These are phyloP conservation scores for Ilyonectria sp. DNA, from an alignment of 2,329 filamentous ascomycete genomes.

Conservation along the genomic window DNA sequence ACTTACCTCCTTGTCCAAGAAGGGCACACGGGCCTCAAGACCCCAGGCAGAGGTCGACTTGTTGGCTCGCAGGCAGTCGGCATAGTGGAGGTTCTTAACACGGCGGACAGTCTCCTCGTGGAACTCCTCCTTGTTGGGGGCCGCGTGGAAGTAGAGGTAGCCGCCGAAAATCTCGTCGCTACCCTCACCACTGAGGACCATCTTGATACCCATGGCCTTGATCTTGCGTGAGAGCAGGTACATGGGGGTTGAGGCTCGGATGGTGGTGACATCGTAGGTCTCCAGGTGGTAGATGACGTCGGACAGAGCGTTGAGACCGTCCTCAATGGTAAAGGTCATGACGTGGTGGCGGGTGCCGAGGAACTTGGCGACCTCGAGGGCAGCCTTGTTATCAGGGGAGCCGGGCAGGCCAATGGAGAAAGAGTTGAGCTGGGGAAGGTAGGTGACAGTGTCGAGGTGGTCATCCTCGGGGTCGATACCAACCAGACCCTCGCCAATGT, in stretches of 20 bases:
- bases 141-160: constrained; percentile 98
- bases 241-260: constrained; percentile 98
- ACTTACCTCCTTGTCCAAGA: constrained; percentile 89
- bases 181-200: constrained; percentile 97
- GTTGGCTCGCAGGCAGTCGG: constrained; percentile 98
- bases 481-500: constrained; percentile 81
- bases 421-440: constrained; percentile 95
- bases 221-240: constrained; percentile 98
- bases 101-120: constrained; percentile 95
- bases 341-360: constrained; percentile 98
- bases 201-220: constrained; percentile 99
- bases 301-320: constrained; percentile 94
- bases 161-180: constrained; percentile 99
- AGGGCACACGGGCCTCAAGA: constrained; percentile 96
- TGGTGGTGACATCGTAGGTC: constrained; percentile 98
- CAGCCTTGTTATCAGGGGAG: constrained; percentile 92
- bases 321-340: constrained; percentile 98
- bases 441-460: constrained; percentile 89
- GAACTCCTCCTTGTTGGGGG: constrained; percentile 91
- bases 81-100: constrained; percentile 95
- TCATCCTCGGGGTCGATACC: constrained; percentile 91
- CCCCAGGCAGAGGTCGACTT: constrained; percentile 99
- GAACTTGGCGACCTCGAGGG: constrained; percentile 94
- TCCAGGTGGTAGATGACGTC: constrained; percentile 99
- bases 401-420: constrained; percentile 98